Conservation (phyloP, 2,329 filamentous ascomycete species). For the Sclerotinia minor region DNA sequence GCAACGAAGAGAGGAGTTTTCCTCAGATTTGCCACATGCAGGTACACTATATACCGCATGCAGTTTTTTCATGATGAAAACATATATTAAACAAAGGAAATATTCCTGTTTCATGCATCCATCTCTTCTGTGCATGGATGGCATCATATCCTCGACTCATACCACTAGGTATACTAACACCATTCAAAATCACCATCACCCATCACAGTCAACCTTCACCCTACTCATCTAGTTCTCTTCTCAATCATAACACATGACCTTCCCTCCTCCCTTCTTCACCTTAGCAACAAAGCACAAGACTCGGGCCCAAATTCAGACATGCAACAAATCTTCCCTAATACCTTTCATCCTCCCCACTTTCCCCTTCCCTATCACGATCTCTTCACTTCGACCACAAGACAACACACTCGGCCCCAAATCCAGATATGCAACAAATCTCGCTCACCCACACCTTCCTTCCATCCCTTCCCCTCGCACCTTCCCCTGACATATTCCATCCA, state of each 20-base stretch:
- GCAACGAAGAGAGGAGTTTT: too few species aligned
- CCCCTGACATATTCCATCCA: neutral
- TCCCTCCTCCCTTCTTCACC: too few species aligned
- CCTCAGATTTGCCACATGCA: neutral
- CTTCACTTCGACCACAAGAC: neutral
- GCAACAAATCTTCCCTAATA: too few species aligned
- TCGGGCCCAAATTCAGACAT: neutral
- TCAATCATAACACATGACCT: neutral
- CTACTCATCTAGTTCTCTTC: neutral
- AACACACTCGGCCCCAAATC: neutral
- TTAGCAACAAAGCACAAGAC: neutral
- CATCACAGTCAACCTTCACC: too few species aligned
- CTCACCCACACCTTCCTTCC: neutral
- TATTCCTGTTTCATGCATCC: neutral
- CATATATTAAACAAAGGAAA: neutral
- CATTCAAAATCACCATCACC: neutral
- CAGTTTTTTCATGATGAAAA: neutral
- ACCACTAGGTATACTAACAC: neutral
- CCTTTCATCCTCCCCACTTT: too few species aligned
- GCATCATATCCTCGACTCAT: neutral
- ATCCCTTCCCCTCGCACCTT: too few species aligned
- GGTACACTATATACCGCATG: neutral
- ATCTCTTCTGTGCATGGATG: too few species aligned
- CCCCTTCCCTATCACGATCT: too few species aligned
- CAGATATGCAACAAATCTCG: constrained; percentile 6